A percentile compares a stretch with the other conserved stretches of the same genome.
These are phyloP conservation scores for Tetrahymena elliotti DNA, from an alignment of 73 alveolate genomes.

Conservation along the genomic window DNA sequence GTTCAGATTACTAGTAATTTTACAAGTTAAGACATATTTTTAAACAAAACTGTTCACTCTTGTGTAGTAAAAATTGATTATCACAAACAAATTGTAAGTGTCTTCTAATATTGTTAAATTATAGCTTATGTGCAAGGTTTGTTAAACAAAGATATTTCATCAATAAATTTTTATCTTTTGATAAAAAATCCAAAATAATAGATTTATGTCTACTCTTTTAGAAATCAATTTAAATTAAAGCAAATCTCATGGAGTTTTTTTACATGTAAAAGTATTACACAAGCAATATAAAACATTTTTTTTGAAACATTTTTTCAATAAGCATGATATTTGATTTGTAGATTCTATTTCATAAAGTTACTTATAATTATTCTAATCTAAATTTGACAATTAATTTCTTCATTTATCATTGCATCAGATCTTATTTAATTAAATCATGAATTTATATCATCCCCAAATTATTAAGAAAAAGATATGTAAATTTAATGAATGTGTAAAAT, in stretches of 20 bases:
- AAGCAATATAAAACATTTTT: not conserved
- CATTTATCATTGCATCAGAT: not conserved
- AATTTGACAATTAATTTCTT: not conserved
- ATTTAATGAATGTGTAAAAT: not conserved
- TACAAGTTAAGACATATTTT: not conserved
- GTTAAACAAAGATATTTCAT: no score
- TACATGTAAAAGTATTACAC: not conserved
- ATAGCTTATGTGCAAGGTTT: not conserved
- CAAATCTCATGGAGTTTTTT: not conserved
- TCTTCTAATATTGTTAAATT: no score
- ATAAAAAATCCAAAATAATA: no score
- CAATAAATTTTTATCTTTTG: not conserved
- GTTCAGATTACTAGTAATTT: no score
- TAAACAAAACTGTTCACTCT: no score
- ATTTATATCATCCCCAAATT: not conserved
- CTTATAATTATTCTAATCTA: not conserved
- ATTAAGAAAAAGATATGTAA: not conserved
- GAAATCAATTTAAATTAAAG: no score
- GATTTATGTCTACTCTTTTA: not conserved
- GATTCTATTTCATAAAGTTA: not conserved
- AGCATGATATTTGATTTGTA: not conserved
- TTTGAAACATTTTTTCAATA: no score
- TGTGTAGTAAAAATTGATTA: not conserved
- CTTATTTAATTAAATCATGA: not conserved
- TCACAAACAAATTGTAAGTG: no score